Base-by-base conservation (phyloP, 129 eudicot species). In the Calendula officinalis region DNA sequence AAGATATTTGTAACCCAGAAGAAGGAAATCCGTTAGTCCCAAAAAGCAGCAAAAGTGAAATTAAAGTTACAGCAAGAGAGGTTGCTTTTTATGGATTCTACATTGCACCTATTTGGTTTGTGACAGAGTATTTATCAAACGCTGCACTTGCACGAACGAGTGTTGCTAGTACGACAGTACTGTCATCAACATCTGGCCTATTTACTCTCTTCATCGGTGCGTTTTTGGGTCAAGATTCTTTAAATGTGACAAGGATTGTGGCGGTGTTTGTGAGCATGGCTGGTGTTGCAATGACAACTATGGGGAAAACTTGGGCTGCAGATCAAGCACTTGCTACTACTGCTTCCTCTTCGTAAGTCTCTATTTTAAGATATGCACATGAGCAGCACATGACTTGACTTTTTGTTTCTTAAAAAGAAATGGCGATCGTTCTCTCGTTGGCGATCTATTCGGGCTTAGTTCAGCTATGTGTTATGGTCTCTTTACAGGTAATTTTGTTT, bases 141-240 rank as follows among this genome's bases (percentile, higher is more conserved):
- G 99, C 99, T 44, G 99, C 99, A 62, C 97, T 94, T 62, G 95
- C 92, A 35, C 99, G 88, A 50, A 94, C 99, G 9, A 94, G 99
- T 71, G 99, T 94, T 76, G 99, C 99, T 65, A 94, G 99, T 58
- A 94, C 99, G 27, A 94, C 99, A 62, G 99, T 94, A 34, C 76
- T 94, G 52, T 94, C 99, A 4, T 94, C 99, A 34, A 94, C 99
- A 37, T 94, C 99, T 50, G 99, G 99, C 27, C 78, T 94, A 48
- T 94, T 94, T 69, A 94, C 99, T 69, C 99, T 94, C 60, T 94
- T 94, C 73, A 72, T 94, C 60, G 97, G 99, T 71, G 99, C 89
- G 15, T 78, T 84, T 73, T 79, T 94, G 80, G 97, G 99, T 41
- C 89, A 94, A 80, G 99, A 94, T 82, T 77, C 97, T 5, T 80